These are phyloP conservation scores for Biscogniauxia mediterranea DNA, from an alignment of 2,329 filamentous ascomycete genomes.

Conservation along the genomic window DNA sequence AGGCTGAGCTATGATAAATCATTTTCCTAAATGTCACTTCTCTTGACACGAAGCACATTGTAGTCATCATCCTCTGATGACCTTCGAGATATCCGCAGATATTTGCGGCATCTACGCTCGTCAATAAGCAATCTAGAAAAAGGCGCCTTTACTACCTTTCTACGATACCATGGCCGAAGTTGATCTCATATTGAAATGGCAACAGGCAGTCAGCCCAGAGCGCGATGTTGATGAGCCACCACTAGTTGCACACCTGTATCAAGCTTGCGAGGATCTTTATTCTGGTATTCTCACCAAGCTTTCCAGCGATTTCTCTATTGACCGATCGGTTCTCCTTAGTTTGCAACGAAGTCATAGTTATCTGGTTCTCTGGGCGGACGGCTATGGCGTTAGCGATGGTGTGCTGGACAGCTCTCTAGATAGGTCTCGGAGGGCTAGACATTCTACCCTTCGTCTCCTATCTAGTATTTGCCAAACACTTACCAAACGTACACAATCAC, in stretches of 20 bases:
- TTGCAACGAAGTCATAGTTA: conserved; percentile 15
- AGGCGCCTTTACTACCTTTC: no score
- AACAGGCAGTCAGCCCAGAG: conserved; percentile 6
- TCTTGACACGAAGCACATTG: no score
- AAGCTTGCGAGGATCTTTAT: conserved; percentile 10
- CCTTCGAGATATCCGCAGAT: no score
- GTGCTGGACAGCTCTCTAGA: conserved; percentile 9
- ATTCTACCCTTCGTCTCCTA: conserved; percentile 9
- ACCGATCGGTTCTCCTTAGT: conserved; percentile 3
- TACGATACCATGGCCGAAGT: conserved; percentile 2
- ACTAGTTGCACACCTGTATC: conserved; percentile 6
- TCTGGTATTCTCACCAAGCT: conserved; percentile 1
- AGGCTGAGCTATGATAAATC: no score
- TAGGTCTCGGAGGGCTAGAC: conserved; percentile 14
- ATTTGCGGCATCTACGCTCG: no score
- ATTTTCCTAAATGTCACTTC: no score
- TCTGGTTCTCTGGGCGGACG: conserved; percentile 16
- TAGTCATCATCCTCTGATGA: no score
- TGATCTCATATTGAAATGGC: conserved; percentile 6
- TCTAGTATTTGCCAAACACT: conserved; percentile 14
- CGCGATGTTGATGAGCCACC: conserved; percentile 4
- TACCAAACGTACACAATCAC: conserved; percentile 6
- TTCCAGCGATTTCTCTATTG: not conserved
- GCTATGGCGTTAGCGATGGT: conserved; percentile 11
- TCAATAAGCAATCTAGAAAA: not conserved